phyloP scores from a whole-genome alignment of 2,329 filamentous ascomycete genomes.

The Aspergillus flavus region DNA sequence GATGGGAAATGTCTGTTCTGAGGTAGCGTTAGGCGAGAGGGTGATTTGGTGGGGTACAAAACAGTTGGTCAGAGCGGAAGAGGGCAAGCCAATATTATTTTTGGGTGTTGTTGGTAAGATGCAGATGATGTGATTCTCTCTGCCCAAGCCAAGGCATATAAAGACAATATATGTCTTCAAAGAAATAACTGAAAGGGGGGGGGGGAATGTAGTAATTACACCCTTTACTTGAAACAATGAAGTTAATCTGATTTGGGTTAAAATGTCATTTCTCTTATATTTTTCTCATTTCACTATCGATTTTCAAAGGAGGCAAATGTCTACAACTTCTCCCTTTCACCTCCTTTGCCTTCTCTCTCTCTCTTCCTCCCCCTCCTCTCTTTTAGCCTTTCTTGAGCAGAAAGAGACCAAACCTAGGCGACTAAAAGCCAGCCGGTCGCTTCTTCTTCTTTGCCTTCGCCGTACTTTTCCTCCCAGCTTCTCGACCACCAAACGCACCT shows the following conservation, averaged over 20 bases:
- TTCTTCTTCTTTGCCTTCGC: conserved; percentile 42
- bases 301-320: not conserved
- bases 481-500: conserved; percentile 41
- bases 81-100: not conserved
- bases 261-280: not conserved
- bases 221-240: not conserved
- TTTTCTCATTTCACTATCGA: not conserved
- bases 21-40: not conserved
- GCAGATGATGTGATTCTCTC: not conserved
- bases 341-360: no score
- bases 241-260: not conserved
- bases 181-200: not conserved
- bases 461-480: conserved; percentile 30
- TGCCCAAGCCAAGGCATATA: not conserved
- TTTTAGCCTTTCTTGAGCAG: not conserved
- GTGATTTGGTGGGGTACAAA: not conserved
- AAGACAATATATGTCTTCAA: not conserved
- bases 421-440: conserved; percentile 44
- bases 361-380: not conserved
- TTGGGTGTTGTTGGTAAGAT: not conserved
- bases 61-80: not conserved
- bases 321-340: not conserved
- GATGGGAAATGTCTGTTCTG: not conserved
- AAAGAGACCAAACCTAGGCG: conserved; percentile 58
- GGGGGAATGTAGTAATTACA: not conserved